Evolutionary conservation across 768 basidiomycete genomes (phyloP).

Genomic region (Trametes sanguinea): DNA sequence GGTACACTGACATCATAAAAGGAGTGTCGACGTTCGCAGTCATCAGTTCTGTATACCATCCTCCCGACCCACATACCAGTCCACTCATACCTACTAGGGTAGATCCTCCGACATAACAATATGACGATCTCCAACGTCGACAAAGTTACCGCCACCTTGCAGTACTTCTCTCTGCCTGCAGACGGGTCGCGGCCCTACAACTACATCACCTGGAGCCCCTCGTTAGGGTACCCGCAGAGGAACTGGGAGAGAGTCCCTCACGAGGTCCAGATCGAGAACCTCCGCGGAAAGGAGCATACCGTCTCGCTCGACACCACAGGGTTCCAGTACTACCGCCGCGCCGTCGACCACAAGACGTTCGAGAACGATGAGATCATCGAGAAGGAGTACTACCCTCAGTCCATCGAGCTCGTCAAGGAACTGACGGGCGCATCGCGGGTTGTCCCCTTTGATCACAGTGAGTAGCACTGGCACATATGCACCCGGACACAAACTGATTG

Average conservation of each 20-base stretch:
- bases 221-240: slow-evolving; percentile 27
- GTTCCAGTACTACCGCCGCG: slow-evolving; percentile 45
- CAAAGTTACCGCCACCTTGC: slow-evolving; percentile 34
- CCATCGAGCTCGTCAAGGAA: slow-evolving; percentile 56
- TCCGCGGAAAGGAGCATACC: slow-evolving; percentile 51
- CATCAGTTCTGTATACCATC: no score
- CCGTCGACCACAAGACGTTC: slow-evolving; percentile 52
- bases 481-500: no score
- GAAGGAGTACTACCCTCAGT: slow-evolving; percentile 62
- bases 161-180: slow-evolving; percentile 40
- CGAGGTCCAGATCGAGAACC: slow-evolving; percentile 48
- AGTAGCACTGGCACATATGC: slow-evolving; percentile 23
- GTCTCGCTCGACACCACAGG: slow-evolving; percentile 51
- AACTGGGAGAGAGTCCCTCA: slow-evolving; percentile 41
- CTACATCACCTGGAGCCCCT: slow-evolving; percentile 37
- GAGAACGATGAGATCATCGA: slow-evolving; percentile 51
- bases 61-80: no score
- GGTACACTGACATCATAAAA: slow-evolving; percentile 2
- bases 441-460: slow-evolving; percentile 69
- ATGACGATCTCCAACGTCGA: slow-evolving; percentile 21
- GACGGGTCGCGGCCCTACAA: slow-evolving; percentile 45
- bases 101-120: not conserved
- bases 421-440: slow-evolving; percentile 60
- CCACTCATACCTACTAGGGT: no score
- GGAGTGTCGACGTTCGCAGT: not conserved